Base-by-base conservation (phyloP, 208 protist genomes). In the Leptomonas pyrrhocoris region DNA sequence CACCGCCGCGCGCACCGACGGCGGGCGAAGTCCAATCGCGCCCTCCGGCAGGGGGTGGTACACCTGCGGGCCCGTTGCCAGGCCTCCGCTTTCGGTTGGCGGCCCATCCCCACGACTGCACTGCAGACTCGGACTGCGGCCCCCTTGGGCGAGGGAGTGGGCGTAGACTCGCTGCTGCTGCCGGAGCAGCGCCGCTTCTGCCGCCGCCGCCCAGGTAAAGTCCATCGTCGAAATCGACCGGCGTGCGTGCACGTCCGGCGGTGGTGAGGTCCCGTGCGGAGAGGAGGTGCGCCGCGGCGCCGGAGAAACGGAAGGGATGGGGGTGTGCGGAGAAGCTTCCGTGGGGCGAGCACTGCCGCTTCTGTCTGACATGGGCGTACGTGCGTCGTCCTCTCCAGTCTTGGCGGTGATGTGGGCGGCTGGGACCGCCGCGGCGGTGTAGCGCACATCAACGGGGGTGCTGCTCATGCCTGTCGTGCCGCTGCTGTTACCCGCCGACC, bases 161-260 rank as follows among this genome's bases (percentile, higher is more conserved):
- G 66, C 67, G 40, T 43, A 51, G n/a, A 80, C 58, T 31, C 80
- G 82, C 64, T 70, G 75, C 50, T 84, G 76, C 70, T 91, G 85
- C 61, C 45, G 53, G 11, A 66, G 69, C 67, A 91, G 53, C 31
- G 70, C 49, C 15, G 42, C 71, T 18, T 84, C 73, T 1, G 72
- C 81, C 53, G 80, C 75, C 23, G 58, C 69, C 40, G 76, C 82
- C 85, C 85, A 91, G 51, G 79, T 54, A 59, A 84, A 87, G 53
- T 81, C 64, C 64, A 79, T 78, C 18, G 60, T 56, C 48, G 72
- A 77, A 25, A 80, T n/a, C 8, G 74, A 79, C 21, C 58, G 59
- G 2, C 67, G 72, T n/a, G 51, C 50, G 4, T 18, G n/a, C 12
- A 23, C 16, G 21, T 23, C 36, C 8, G 49, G 21, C 31, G 21